phyloP scores from a whole-genome alignment of 2,329 filamentous ascomycete species.

The Aspergillus glaucus region DNA sequence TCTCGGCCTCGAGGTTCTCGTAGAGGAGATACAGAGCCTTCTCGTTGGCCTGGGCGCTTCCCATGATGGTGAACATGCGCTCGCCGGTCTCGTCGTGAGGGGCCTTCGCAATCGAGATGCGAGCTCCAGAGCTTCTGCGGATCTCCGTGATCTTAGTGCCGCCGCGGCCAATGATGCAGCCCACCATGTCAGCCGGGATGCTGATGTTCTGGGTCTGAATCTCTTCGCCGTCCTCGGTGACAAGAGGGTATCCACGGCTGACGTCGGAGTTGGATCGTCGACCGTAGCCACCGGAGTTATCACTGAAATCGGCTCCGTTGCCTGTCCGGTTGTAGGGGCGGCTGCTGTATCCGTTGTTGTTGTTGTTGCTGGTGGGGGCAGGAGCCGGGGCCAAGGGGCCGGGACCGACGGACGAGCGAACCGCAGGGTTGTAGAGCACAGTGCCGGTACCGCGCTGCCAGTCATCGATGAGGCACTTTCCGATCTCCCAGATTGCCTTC shows the following conservation, averaged over 20 bases:
- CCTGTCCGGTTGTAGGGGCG: constrained; percentile 86
- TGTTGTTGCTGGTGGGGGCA: constrained; percentile 43
- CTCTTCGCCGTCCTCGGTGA: constrained; percentile 94
- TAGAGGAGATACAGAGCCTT: constrained; percentile 93
- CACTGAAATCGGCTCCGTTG: constrained; percentile 96
- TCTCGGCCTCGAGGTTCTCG: constrained; percentile 98
- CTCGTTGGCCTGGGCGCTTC: constrained; percentile 87
- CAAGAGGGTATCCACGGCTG: constrained; percentile 73
- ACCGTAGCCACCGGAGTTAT: constrained; percentile 63
- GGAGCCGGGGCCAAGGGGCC: constrained; percentile 45
- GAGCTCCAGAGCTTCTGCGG: constrained; percentile 88
- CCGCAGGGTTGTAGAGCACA: constrained; percentile 93
- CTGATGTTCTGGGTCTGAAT: constrained; percentile 99
- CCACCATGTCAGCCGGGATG: constrained; percentile 99
- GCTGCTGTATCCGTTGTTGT: constrained; percentile 47
- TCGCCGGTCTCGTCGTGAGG: constrained; percentile 96
- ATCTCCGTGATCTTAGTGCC: constrained; percentile 99
- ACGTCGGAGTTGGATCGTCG: constrained; percentile 81
- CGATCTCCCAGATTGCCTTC: constrained; percentile 96
- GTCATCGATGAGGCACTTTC: constrained; percentile 96
- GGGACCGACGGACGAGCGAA: constrained; percentile 68
- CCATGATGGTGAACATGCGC: constrained; percentile 99
- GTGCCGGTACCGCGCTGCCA: constrained; percentile 96
- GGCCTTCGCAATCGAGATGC: constrained; percentile 95
- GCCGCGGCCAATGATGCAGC: constrained; percentile 93